phyloP scores from a whole-genome alignment of 2,329 filamentous ascomycete genomes.

The Aurifilum marmelostoma region DNA sequence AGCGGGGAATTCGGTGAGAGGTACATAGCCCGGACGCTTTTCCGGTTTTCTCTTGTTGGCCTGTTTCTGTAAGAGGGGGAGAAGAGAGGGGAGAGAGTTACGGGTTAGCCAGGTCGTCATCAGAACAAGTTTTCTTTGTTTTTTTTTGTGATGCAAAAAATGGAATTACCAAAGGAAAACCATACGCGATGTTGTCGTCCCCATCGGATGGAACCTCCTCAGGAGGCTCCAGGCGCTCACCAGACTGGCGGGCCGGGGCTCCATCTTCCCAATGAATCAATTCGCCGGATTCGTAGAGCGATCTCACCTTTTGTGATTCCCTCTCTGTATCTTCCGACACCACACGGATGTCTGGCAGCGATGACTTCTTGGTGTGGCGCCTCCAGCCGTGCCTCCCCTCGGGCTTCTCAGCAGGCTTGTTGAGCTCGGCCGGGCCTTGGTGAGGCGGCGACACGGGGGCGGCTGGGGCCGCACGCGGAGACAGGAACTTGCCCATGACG shows the following conservation, averaged over 20 bases:
- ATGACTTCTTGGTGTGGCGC: conserved; percentile 28
- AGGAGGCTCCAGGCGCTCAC: conserved; percentile 53
- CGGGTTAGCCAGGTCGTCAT: conserved; percentile 37
- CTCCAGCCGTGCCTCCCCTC: conserved; percentile 30
- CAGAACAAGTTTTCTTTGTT: background rate
- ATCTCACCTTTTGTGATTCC: conserved; percentile 70
- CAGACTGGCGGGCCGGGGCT: conserved; percentile 48
- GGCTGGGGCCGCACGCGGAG: conserved; percentile 23
- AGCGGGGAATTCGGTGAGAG: conserved; percentile 42
- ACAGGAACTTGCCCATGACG: conserved; percentile 18
- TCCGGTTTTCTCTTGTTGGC: conserved; percentile 25
- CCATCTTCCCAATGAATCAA: conserved; percentile 57
- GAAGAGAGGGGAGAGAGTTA: conserved; percentile 8
- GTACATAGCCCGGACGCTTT: conserved; percentile 37
- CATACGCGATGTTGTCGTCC: conserved; percentile 60
- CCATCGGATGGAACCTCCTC: conserved; percentile 56
- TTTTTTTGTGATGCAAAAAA: background rate
- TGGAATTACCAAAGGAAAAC: conserved; percentile 46
- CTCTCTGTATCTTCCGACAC: conserved; percentile 60
- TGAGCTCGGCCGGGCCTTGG: conserved; percentile 30
- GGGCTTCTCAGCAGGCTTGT: conserved; percentile 20
- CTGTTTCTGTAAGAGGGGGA: conserved; percentile 18
- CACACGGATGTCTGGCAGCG: conserved; percentile 54
- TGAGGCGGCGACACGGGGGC: conserved; percentile 19
- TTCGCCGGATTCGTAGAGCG: conserved; percentile 63